Evolutionary conservation across 2,329 filamentous ascomycete genomes (phyloP), one percentile per base, ranked within the genome.

Genomic region (Pseudonectria foliicola): DNA sequence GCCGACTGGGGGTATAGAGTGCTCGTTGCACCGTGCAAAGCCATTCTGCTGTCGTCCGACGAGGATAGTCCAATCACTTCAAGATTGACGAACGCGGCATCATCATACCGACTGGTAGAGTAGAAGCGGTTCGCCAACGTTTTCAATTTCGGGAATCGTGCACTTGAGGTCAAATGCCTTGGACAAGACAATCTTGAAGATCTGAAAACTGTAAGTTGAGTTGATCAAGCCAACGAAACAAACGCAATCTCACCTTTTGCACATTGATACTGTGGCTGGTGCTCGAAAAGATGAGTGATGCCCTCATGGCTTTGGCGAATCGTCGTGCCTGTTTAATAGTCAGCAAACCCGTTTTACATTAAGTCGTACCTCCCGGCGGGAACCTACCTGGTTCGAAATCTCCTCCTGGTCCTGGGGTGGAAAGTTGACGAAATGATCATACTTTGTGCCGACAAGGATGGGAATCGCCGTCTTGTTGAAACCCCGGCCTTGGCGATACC

Each of bases 381-480:
- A 16, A 37, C 62, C 10, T 65, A 92, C 88, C 75, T 95, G 90
- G 55, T 92, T 89, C 11, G 88, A 95, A 44, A 98, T 98, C 64
- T 98, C 92, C 61, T 98, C 92, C 60, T 98, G 92, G 57, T 98
- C 92, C 59, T 96, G 90, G 27, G 85, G 77, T 1, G 92, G 89
- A 55, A 98, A 95, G 66, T 96, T 98, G 63, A 98, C 90, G 67
- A 98, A 98, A 58, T 96, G 92, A 55, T 98, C 92, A 61, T 96
- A 98, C 63, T 98, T 98, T 25, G 92, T 98, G 40, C 92, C 92
- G 13, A 98, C 86, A 15, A 98, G 66, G 55, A 98, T 95, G 0
- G 92, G 92, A 49, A 98, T 98, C n/a, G 92, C 92, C 11, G 92
- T 98, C 73, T 98, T 98, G 73, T 98, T 98, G 73, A 98, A 98